A percentile compares a stretch with the other conserved stretches of the same genome.
These are phyloP conservation scores for Geoglossum glabrum DNA, from an alignment of 495 filamentous ascomycete species.

Conservation along the genomic window DNA sequence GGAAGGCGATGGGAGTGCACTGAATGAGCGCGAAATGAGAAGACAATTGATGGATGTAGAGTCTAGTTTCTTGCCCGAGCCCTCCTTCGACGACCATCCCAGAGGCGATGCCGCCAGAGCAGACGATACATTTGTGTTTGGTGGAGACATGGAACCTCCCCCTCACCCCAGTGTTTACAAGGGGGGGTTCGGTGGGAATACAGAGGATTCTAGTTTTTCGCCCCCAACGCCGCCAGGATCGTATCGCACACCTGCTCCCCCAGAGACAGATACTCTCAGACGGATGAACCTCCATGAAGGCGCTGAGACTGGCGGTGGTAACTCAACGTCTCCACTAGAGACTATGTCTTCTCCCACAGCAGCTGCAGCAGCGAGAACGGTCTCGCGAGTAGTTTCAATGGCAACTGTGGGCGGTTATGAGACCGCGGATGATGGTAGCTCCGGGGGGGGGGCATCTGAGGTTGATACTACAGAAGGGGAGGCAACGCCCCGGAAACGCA, in stretches of 20 bases:
- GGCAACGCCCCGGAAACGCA: constrained; percentile 14
- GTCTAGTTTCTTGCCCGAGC: constrained; percentile 54
- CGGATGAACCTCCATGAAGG: constrained; percentile 6
- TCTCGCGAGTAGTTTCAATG: constrained; percentile 30
- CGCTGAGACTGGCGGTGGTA: constrained; percentile 19
- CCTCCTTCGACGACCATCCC: constrained; percentile 24
- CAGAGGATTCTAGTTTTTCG: constrained; percentile 6
- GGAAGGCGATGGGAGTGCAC: constrained; percentile 24
- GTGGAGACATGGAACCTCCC: constrained; percentile 16
- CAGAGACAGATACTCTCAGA: constrained; percentile 14
- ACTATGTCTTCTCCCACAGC: constrained; percentile 42
- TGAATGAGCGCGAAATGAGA: constrained; percentile 44
- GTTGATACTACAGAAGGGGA: constrained; percentile 16
- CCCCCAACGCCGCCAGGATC: constrained; percentile 26
- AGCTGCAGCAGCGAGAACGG: constrained; percentile 36
- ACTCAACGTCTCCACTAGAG: constrained; percentile 36
- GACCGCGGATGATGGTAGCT: constrained; percentile 18
- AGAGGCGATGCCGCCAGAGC: constrained; percentile 17
- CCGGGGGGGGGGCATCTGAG: constrained; percentile 11
- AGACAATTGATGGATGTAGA: constrained; percentile 67
- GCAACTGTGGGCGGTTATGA: constrained; percentile 18
- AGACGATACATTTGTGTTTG: constrained; percentile 49
- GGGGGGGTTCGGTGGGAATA: constrained; percentile 9
- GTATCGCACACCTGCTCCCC: constrained; percentile 28
- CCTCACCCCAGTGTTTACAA: constrained; percentile 11